Evolutionary conservation across 2,329 filamentous ascomycete genomes (phyloP).

Genomic region (Fusarium sp.): DNA sequence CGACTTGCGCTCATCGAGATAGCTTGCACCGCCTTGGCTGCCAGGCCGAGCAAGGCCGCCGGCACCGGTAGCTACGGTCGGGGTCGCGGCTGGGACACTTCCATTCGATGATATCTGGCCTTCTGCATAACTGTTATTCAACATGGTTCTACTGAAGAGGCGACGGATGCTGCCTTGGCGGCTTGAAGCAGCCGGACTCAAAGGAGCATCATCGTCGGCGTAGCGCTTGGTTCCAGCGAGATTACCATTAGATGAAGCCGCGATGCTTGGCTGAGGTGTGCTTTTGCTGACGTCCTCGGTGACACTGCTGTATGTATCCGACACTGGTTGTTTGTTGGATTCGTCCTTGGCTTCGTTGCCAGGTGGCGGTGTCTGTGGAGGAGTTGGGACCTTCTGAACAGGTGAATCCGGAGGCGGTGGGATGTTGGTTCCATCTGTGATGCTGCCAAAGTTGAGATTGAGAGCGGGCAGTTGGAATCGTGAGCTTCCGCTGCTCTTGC

Average conservation of each 20-base stretch:
- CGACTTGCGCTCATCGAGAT: constrained; percentile 65
- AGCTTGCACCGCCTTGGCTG: constrained; percentile 64
- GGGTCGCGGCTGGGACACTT: constrained; percentile 49
- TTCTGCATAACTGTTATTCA: constrained; percentile 67
- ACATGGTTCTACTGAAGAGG: constrained; percentile 67
- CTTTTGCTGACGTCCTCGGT: constrained; percentile 36
- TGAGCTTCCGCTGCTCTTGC: constrained; percentile 47
- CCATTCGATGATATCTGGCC: constrained; percentile 59
- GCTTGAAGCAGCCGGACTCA: constrained; percentile 65
- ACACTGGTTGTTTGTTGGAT: constrained; percentile 21
- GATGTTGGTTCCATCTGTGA: constrained; percentile 72
- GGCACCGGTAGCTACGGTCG: constrained; percentile 23
- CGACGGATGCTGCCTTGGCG: constrained; percentile 69
- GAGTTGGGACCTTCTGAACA: constrained; percentile 61
- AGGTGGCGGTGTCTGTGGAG: constrained; percentile 54
- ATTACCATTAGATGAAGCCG: constrained; percentile 57
- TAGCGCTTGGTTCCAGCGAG: constrained; percentile 62
- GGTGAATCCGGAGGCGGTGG: constrained; percentile 70
- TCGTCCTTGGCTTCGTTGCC: constrained; percentile 44
- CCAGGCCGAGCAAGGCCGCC: constrained; percentile 56
- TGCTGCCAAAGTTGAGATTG: constrained; percentile 68
- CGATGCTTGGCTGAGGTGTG: constrained; percentile 41
- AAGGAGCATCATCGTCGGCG: constrained; percentile 64
- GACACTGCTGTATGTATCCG: constrained; percentile 32
- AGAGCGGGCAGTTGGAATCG: constrained; percentile 70